Conservation (phyloP, 2,329 filamentous ascomycete genomes). For the Hypoxylon sp. region DNA sequence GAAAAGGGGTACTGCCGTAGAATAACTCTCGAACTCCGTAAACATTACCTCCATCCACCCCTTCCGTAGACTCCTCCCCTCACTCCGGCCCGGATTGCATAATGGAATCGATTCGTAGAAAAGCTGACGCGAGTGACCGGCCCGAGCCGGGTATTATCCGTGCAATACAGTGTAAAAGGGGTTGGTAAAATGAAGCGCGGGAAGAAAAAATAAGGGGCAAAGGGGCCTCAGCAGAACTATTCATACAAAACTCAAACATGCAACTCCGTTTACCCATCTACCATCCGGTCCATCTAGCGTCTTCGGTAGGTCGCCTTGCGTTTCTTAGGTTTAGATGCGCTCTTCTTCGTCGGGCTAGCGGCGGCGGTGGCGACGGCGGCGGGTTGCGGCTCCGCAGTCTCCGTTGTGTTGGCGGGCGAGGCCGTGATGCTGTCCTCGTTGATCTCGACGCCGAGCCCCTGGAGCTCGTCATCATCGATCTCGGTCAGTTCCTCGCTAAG, state of each 20-base stretch:
- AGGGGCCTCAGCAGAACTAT: constrained; percentile 20
- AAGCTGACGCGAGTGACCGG: constrained; percentile 10
- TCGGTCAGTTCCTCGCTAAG: constrained; percentile 91
- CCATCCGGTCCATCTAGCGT: constrained; percentile 25
- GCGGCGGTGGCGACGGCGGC: not conserved
- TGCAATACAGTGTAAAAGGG: constrained; percentile 37
- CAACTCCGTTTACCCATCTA: constrained; percentile 11
- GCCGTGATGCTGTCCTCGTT: constrained; percentile 57
- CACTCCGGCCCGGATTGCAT: not conserved
- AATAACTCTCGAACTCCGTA: not conserved
- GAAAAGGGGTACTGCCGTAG: not conserved
- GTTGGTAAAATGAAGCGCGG: not conserved
- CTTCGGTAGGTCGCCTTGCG: constrained; percentile 41
- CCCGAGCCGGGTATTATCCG: constrained; percentile 22
- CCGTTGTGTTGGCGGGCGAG: constrained; percentile 43
- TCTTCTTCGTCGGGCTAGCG: constrained; percentile 40
- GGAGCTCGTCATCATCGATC: constrained; percentile 88
- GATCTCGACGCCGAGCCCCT: constrained; percentile 68
- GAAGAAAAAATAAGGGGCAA: constrained; percentile 2
- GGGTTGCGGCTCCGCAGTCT: constrained; percentile 33
- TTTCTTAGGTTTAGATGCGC: constrained; percentile 36
- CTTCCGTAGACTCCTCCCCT: not conserved
- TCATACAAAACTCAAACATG: constrained; percentile 25
- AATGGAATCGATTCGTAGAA: not conserved
- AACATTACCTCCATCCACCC: too few species aligned